Evolutionary conservation across 306 rosid genomes (phyloP).

Genomic region (Malus orientalis): DNA sequence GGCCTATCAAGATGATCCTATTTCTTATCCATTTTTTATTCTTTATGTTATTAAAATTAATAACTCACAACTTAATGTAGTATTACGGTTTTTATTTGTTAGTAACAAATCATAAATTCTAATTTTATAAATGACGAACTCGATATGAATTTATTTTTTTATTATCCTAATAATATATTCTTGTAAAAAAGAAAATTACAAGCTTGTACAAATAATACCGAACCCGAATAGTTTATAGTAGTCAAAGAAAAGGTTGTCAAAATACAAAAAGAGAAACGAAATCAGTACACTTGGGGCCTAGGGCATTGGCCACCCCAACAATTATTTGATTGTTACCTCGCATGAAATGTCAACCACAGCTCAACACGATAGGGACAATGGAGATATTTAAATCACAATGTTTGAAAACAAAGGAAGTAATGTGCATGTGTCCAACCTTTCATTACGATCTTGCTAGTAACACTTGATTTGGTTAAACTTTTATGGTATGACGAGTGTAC

Average conservation of each 20-base stretch:
- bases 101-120: too few species aligned
- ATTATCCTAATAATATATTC: too few species aligned
- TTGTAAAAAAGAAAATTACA: too few species aligned
- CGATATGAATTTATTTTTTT: too few species aligned
- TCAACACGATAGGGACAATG: not conserved
- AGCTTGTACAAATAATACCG: not conserved
- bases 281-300: not conserved
- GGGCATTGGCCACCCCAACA: not conserved
- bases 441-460: too few species aligned
- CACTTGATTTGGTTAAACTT: too few species aligned
- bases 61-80: too few species aligned
- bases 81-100: too few species aligned
- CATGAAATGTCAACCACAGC: not conserved
- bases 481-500: too few species aligned
- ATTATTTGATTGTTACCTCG: not conserved
- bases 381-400: not conserved
- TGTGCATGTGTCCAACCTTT: too few species aligned
- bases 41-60: not conserved
- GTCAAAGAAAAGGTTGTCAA: not conserved
- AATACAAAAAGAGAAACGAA: not conserved
- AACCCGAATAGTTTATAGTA: not conserved
- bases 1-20: not conserved
- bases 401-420: too few species aligned
- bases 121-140: too few species aligned
- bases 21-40: not conserved